Percentiles rank a stretch among this genome's conserved stretches.
Conservation (phyloP, 169 alveolate species). For the Ichthyophthirius multifiliis region DNA sequence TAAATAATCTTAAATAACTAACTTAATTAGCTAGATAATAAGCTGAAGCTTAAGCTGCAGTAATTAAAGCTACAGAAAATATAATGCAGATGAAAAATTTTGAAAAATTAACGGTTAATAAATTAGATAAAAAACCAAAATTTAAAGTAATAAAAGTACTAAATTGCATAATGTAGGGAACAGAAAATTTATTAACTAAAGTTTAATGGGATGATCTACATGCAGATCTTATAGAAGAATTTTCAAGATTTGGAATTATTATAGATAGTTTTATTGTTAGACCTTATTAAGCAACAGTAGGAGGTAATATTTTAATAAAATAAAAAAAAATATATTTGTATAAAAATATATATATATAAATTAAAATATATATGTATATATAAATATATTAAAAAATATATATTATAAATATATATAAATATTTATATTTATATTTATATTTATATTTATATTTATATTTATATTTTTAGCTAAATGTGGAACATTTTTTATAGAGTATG, state of each 20-base stretch:
- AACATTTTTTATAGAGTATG: neutral
- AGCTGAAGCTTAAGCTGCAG: neutral
- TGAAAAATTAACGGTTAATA: neutral
- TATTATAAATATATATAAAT: neutral
- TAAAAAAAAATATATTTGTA: no score
- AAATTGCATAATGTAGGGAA: neutral
- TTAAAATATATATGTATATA: no score
- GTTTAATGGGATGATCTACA: neutral
- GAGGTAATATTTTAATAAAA: neutral
- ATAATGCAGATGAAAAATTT: neutral
- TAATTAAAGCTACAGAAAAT: neutral
- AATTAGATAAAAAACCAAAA: neutral
- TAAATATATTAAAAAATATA: neutral
- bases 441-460: no score
- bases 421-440: no score
- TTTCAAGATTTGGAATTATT: neutral
- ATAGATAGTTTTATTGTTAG: neutral
- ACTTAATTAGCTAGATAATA: neutral
- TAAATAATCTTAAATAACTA: neutral
- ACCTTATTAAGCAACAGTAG: neutral
- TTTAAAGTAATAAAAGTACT: neutral
- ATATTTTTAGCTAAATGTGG: neutral
- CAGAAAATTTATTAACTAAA: neutral
- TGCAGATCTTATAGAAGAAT: neutral
- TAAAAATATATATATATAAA: no score